phyloP scores from a whole-genome alignment of 2,329 filamentous ascomycete genomes.

The Parafenestella ontariensis region DNA sequence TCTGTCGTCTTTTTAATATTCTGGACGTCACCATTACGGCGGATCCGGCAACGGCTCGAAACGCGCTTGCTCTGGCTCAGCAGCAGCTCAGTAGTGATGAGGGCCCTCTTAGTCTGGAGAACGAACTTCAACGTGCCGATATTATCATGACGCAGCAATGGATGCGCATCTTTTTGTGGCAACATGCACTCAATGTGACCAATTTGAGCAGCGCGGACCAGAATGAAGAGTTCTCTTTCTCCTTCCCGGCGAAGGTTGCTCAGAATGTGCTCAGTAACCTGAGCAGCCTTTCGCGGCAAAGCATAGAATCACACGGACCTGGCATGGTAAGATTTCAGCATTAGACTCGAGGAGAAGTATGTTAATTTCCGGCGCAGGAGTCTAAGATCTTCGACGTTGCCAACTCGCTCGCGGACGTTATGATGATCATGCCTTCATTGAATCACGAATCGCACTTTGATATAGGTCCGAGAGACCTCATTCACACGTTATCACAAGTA shows the following conservation, averaged over 20 bases:
- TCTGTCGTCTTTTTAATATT: conserved; percentile 45
- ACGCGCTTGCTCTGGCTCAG: conserved; percentile 40
- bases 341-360: not conserved
- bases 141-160: conserved; percentile 49
- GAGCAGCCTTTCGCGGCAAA: conserved; percentile 39
- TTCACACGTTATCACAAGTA: conserved; percentile 41
- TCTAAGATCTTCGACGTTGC: conserved; percentile 47
- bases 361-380: conserved; percentile 25
- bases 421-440: conserved; percentile 45
- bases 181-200: conserved; percentile 45
- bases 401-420: conserved; percentile 46
- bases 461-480: conserved; percentile 43
- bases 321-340: conserved; percentile 38
- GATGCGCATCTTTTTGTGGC: conserved; percentile 49
- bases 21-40: conserved; percentile 45
- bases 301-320: conserved; percentile 45
- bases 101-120: conserved; percentile 36
- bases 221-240: conserved; percentile 45
- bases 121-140: conserved; percentile 46
- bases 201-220: conserved; percentile 37
- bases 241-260: conserved; percentile 44
- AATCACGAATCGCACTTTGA: conserved; percentile 40
- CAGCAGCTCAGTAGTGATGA: conserved; percentile 42
- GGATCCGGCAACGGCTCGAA: conserved; percentile 36
- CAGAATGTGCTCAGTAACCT: conserved; percentile 41